Conservation (phyloP, 1,284 basidiomycete genomes). For the Ustilago loliicola region DNA sequence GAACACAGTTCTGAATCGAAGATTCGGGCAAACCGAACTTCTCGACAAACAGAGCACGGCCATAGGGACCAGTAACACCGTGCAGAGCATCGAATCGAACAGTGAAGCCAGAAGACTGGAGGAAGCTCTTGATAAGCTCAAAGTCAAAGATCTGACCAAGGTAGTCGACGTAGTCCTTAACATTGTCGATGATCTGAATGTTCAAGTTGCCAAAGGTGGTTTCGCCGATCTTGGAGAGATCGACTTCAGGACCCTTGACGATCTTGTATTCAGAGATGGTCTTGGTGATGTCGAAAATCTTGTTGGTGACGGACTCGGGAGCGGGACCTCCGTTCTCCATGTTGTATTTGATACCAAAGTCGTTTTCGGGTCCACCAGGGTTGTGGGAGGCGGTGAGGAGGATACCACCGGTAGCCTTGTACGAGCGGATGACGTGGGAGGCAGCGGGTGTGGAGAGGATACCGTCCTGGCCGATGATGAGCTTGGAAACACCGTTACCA, state of each 20-base stretch:
- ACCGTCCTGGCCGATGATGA: conserved; percentile 76
- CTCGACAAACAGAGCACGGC: conserved; percentile 86
- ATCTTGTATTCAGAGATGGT: conserved; percentile 86
- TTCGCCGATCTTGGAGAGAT: conserved; percentile 86
- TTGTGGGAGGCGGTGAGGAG: conserved; percentile 98
- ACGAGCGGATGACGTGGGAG: conserved; percentile 92
- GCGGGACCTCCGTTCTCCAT: conserved; percentile 96
- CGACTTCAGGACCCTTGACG: conserved; percentile 83
- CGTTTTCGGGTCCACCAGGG: conserved; percentile 94
- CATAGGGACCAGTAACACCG: conserved; percentile 98
- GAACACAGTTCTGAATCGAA: conserved; percentile 90
- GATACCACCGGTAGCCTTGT: conserved; percentile 97
- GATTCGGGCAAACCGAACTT: conserved; percentile 83
- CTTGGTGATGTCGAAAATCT: conserved; percentile 92
- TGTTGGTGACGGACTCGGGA: conserved; percentile 92
- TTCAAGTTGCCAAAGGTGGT: conserved; percentile 78
- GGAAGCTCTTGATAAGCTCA: conserved; percentile 88
- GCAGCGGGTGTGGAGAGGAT: conserved; percentile 98
- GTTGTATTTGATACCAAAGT: conserved; percentile 99
- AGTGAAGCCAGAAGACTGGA: conserved; percentile 78
- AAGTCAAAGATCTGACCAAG: conserved; percentile 95
- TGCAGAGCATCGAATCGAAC: conserved; percentile 96
- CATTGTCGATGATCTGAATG: conserved; percentile 94
- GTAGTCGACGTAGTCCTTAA: conserved; percentile 87
- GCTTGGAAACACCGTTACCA: conserved; percentile 76